Evolutionary conservation across 2,329 filamentous ascomycete genomes (phyloP).

Genomic region (Trichoderma sp.): DNA sequence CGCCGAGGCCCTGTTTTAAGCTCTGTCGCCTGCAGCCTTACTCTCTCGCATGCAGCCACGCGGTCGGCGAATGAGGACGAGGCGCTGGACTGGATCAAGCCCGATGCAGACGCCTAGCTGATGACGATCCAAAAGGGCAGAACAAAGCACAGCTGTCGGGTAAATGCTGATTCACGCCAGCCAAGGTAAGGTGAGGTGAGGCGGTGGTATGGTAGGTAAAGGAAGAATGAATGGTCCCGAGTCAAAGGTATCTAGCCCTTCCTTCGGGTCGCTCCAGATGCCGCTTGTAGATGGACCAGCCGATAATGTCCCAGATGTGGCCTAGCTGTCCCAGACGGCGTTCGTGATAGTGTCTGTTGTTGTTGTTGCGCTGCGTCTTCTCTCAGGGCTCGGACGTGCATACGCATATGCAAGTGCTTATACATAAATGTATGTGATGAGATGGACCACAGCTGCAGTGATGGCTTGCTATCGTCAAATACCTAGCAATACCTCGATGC

Average conservation of each 20-base stretch:
- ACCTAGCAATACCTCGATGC: neutral
- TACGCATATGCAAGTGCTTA: slow-evolving; percentile 24
- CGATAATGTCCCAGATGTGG: slow-evolving; percentile 17
- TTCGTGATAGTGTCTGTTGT: neutral
- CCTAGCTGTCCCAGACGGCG: neutral
- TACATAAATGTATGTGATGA: slow-evolving; percentile 20
- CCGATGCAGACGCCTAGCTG: slow-evolving; percentile 25
- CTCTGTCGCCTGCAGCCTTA: slow-evolving; percentile 28
- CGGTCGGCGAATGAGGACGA: slow-evolving; percentile 18
- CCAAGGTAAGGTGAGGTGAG: neutral
- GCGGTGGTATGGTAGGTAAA: no score
- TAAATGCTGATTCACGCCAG: neutral
- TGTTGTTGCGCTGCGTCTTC: slow-evolving; percentile 16
- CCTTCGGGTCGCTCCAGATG: slow-evolving; percentile 24
- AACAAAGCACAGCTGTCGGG: slow-evolving; percentile 8
- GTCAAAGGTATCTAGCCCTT: slow-evolving; percentile 14
- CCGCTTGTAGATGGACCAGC: slow-evolving; percentile 19
- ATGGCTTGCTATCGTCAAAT: neutral
- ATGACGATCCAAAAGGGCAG: slow-evolving; percentile 17
- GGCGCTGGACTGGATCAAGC: slow-evolving; percentile 17
- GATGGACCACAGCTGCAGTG: slow-evolving; percentile 9
- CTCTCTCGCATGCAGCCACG: slow-evolving; percentile 18
- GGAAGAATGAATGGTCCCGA: neutral
- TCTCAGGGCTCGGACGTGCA: slow-evolving; percentile 7
- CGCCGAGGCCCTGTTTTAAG: slow-evolving; percentile 2